Base-by-base conservation (phyloP, 2,329 filamentous ascomycete species). In the Gremmenia infestans region DNA sequence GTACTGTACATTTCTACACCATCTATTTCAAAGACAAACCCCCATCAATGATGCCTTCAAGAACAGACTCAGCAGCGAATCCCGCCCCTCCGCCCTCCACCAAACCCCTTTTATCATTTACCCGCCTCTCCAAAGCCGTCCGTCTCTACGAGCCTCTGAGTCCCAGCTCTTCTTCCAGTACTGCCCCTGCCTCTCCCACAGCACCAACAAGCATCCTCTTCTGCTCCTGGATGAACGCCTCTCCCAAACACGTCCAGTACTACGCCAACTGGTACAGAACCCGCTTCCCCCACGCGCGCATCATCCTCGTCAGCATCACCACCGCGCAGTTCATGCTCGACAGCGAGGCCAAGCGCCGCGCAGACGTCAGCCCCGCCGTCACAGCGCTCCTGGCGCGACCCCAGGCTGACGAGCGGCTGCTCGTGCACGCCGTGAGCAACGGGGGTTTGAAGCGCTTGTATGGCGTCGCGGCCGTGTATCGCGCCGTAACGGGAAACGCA, bases 211-310 rank as follows among this genome's bases (percentile, higher is more conserved):
- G 74, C 5, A 70, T 83, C 45, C 63, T 83, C 47, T 72, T 85
- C 57, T 83, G 77, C 66, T 76, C 79, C 63, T 84, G 80, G 81
- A 80, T 81, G 52, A 81, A 84, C 59, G 79, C 77, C 22, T 69
- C 71, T 12, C 76, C 80, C 2, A 80, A 78, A 59, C 76, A 84
- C 64, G 73, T 83, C 28, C 70, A 72, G 55, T 84, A 85, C 65
- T 85, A 83, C 62, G 72, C 76, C 14, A 73, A 77, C 12, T 78
- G 77, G 28, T 83, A 79, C 67, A 73, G 73, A 42, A 63, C 67
- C 12, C 74, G 82, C 0, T 84, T 74, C 62, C 81, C 81, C 0
- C 62, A 70, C 23, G 73, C 81, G 4, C 72, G 73, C 40, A 77
- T 82, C 54, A 70, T 83, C 32, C 73, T 81, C 37, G 70, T 81